Base-by-base conservation (phyloP, 2,329 filamentous ascomycete genomes). In the Exophiala xenobiotica region DNA sequence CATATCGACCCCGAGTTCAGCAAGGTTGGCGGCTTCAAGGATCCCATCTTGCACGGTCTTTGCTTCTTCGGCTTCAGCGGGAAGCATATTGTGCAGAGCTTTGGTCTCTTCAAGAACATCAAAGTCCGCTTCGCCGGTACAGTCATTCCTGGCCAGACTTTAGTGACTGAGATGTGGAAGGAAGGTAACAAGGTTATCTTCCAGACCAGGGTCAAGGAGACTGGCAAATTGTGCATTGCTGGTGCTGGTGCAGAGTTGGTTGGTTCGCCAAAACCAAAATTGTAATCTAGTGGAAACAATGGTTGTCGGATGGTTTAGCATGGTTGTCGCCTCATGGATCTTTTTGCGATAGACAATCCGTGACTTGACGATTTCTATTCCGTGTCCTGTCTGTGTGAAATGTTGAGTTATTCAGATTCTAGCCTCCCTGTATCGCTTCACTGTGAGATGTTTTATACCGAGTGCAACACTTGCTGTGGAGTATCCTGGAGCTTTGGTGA, bases 1-100 rank as follows among this genome's bases (percentile, higher is more conserved):
- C 93, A 99, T 75, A 87, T 99, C 57, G 93, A 99, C 70, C 93
- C 93, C 1, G 81, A 83, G 43, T 97, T 99, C 72, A 89, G 89
- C 74, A 93, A 93, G 76, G 85, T 95, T 63, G 93, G 92, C 53
- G 93, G 93, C 53, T 99, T 99, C 83, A 87, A 93, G 74, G 82
- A 78, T 22, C 93, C 93, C 9, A 99, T 99, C 68, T 78, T 99
- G 47, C 93, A 99, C 76, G 93, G 93, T n/a, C 82, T 99, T 29
- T 96, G 90, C 80, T 93, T 85, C 68, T 92, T 99, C 65, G 38
- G 38, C 19, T 40, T 40, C 38, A 40, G 38, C 22, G 38, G 38
- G n/a, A 40, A 40, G 19, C 38, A 40, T 11, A 23, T 40, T 12
- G 38, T 40, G 6, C 38, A 40, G 20, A 40, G 19, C 19, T 40